These are phyloP conservation scores for Myochromella boudieri DNA, from an alignment of 768 basidiomycete species.

Conservation along the genomic window DNA sequence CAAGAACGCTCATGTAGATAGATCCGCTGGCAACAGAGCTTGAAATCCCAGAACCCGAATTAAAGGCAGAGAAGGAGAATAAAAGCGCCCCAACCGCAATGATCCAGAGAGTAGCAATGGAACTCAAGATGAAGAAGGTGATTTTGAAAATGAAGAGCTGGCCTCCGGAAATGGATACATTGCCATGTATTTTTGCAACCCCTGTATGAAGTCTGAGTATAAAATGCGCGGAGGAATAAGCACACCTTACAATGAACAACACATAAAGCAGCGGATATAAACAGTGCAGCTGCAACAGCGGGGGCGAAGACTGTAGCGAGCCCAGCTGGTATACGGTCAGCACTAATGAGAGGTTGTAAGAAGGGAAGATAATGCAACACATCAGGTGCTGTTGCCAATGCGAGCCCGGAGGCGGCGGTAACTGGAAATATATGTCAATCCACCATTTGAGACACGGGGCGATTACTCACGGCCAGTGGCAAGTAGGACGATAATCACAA, in stretches of 20 bases:
- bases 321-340: conserved; percentile 55
- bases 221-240: neutral
- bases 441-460: conserved; percentile 1
- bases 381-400: conserved; percentile 68
- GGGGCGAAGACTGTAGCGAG: conserved; percentile 70
- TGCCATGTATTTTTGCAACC: conserved; percentile 51
- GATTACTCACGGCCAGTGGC: conserved; percentile 57
- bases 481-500: conserved; percentile 49
- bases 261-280: conserved; percentile 52
- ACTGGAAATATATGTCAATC: conserved; percentile 40
- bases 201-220: conserved; percentile 33
- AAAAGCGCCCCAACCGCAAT: conserved; percentile 67
- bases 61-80: conserved; percentile 64
- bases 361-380: conserved; percentile 72
- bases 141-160: conserved; percentile 63
- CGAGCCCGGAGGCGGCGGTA: conserved; percentile 67
- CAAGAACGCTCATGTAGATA: conserved; percentile 67
- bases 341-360: conserved; percentile 49
- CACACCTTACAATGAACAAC: conserved; percentile 56
- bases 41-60: conserved; percentile 32
- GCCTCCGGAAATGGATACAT: conserved; percentile 61
- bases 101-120: conserved; percentile 60
- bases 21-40: conserved; percentile 63
- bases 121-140: conserved; percentile 57
- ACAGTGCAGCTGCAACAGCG: conserved; percentile 57